Base-by-base conservation (phyloP, 106 monocot species). In the Allium sativum region DNA sequence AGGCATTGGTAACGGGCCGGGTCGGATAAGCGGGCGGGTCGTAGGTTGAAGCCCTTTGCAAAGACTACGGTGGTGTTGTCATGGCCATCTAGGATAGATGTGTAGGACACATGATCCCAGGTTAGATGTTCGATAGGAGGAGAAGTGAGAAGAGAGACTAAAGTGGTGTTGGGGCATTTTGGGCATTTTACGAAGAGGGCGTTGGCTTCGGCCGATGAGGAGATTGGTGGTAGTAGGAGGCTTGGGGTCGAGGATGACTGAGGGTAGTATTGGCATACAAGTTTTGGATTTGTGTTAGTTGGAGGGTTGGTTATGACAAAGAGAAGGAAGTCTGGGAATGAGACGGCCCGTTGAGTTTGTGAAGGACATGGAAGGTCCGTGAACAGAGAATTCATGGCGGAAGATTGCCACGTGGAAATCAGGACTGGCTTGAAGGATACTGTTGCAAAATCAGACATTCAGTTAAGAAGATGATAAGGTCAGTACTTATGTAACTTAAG, bases 11-110 rank as follows among this genome's bases (percentile, higher is more conserved):
- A 98, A n/a, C 98, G 73, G 3, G 65, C 62, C 0, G 92, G 66
- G 53, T 85, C 88, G 21, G 85, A 69, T 12, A 98, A 58, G 14
- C 82, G 82, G 7, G 68, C 88, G 0, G 92, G 72, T 12, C 88
- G 82, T 44, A 98, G 92, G 53, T 92, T 98, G 56, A 92, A 72
- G 44, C 98, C 98, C 74, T 98, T 98, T 65, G 85, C 88, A 51
- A 98, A 98, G 60, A 85, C 79, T 40, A 98, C 10, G 40, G 98
- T 92, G 68, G 92, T 72, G 72, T 92, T 85, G 59, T 92, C 98
- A 2, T 12, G 51, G 50, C 18, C 45, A 48, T 98, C 98, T 13
- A 98, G 55, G 12, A 88, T 22, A 12, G 98, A 72, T 0, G 81
- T 64, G 64, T 98, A 98, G 40, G 75, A 74, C 7, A 98, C 69